These are phyloP conservation scores for Chrysoporthe puriensis DNA, from an alignment of 2,329 filamentous ascomycete genomes.

Conservation along the genomic window DNA sequence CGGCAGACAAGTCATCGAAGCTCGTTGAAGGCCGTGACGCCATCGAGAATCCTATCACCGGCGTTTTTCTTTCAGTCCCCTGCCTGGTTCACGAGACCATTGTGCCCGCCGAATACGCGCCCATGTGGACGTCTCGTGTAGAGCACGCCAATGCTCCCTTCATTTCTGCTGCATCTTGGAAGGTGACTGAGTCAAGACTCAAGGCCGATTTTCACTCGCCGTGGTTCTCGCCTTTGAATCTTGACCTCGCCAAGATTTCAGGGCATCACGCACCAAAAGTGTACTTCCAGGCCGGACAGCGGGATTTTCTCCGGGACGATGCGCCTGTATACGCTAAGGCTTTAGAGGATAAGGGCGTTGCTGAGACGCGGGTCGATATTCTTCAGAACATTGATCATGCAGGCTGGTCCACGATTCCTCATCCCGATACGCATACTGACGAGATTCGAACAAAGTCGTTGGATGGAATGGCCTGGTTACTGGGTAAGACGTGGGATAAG, in stretches of 20 bases:
- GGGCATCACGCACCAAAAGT: constrained; percentile 4
- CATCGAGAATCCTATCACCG: constrained; percentile 23
- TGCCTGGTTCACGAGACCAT: constrained; percentile 17
- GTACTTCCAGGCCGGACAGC: constrained; percentile 21
- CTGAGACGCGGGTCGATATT: constrained; percentile 16
- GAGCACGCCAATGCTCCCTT: constrained; percentile 19
- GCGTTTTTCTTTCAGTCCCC: constrained; percentile 13
- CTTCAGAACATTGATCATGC: constrained; percentile 10
- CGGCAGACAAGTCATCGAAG: constrained; percentile 21
- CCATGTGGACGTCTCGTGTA: constrained; percentile 22
- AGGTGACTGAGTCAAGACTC: constrained; percentile 9
- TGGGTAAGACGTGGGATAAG: constrained; percentile 11
- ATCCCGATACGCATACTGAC: constrained; percentile 5
- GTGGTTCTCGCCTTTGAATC: constrained; percentile 23
- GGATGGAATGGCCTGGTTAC: constrained; percentile 21
- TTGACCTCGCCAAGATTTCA: constrained; percentile 11
- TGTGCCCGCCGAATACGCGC: constrained; percentile 14
- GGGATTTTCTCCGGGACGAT: constrained; percentile 26
- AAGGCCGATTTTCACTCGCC: constrained; percentile 17
- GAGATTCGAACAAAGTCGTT: constrained; percentile 2
- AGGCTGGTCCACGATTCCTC: constrained; percentile 6
- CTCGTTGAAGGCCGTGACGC: constrained; percentile 29
- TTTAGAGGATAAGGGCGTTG: constrained; percentile 15
- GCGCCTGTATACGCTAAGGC: constrained; percentile 17
- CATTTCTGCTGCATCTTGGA: neutral